Base-by-base conservation (phyloP, 1,284 basidiomycete genomes). In the Leccinum subspadiceum region DNA sequence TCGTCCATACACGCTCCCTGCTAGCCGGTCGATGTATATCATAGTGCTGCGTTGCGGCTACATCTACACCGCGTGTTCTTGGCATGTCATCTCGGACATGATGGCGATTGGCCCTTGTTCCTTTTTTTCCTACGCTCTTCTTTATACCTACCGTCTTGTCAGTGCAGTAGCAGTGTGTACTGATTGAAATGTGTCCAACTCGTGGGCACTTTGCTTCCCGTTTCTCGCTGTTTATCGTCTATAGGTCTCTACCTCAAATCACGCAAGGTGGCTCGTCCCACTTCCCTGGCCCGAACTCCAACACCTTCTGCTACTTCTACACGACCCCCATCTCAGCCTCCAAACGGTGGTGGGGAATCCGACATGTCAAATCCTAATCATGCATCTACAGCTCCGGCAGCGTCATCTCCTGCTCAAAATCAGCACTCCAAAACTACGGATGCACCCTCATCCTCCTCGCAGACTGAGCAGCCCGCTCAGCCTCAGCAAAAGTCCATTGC, bases 231-330 rank as follows among this genome's bases (percentile, higher is more conserved):
- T 66, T 66, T 66, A 70, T 70, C 62, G 65, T 66, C 66, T 60
- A 56, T 77, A 87, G 86, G 85, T 68, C 83, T 86, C 69, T 86
- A 86, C 79, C 83, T 84, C 77, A 87, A 87, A 79, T 83, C 85
- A 63, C 81, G 84, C 71, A 81, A 82, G 70, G 81, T 83, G 71
- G 79, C 82, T 60, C 82, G 84, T 57, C 80, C 81, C 60, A 77
- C 77, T 24, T 76, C 80, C 53, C 74, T 81, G 63, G 80, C 79
- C 44, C 70, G 77, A 56, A 70, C 76, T 60, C 75, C 73, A 69
- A 72, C 70, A 62, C 70, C 73, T 64, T 75, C 65, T 64, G 67
- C 65, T 62, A 68, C 69, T 51, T 61, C 74, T 71, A 51, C 75
- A 70, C 64, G 75, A 71, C 57, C 76, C 73, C 62, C 68, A 29